Conservation (phyloP, 225 moss, liverwort and hornwort species). For the Asterella californica region DNA sequence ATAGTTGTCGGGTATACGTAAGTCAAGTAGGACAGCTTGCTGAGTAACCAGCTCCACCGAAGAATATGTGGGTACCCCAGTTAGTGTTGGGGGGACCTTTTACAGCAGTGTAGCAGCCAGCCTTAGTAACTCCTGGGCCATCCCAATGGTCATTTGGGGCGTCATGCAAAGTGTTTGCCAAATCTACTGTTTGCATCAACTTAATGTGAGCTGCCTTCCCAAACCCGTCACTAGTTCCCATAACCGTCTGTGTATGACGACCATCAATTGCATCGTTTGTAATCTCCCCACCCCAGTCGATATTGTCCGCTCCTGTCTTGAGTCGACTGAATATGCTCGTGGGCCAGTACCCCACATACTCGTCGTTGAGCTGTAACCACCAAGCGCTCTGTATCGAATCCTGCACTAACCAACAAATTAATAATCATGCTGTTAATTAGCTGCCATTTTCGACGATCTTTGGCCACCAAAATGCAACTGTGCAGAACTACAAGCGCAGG, state of each 20-base stretch:
- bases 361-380: constrained; percentile 6
- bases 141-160: background rate
- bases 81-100: background rate
- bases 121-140: too few relatives aligned
- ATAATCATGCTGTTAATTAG: too few relatives aligned
- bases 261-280: background rate
- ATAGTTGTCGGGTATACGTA: too few relatives aligned
- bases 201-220: constrained; percentile 22
- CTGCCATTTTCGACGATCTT: too few relatives aligned
- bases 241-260: constrained; percentile 19
- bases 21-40: too few relatives aligned
- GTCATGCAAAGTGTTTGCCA: constrained; percentile 7
- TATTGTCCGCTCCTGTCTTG: background rate
- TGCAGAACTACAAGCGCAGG: too few relatives aligned
- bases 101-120: background rate
- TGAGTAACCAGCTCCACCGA: constrained; percentile 10
- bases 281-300: constrained; percentile 35
- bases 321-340: background rate
- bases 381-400: background rate
- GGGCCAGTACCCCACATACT: constrained; percentile 13
- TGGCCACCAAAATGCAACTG: too few relatives aligned
- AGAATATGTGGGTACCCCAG: constrained; percentile 1
- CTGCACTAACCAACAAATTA: background rate
- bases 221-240: constrained; percentile 27
- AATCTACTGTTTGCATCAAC: constrained; percentile 26